Base-by-base conservation (phyloP, 805 yeast species). In the Isabelozyma heimii region DNA sequence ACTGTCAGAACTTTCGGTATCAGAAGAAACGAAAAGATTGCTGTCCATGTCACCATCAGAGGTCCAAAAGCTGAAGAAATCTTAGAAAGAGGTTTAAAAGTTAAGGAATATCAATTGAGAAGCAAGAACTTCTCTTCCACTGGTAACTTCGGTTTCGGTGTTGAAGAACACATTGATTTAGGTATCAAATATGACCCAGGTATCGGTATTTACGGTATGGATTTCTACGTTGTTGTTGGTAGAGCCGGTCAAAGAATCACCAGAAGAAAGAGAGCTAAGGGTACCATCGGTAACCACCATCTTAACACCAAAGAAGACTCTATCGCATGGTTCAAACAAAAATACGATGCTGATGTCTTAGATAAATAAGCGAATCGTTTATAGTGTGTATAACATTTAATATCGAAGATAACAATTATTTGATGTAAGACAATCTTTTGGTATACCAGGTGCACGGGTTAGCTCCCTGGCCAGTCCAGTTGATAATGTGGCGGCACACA, bases 141-240 rank as follows among this genome's bases (percentile, higher is more conserved):
- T 72, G 99, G 99, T 83, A 94, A 94, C 97, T 94, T 94, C 72
- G 99, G 99, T 84, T 94, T 94, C 87, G 99, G 99, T 87, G 86
- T 94, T 76, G 87, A 89, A 67, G 99, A 94, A 85, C 99, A 94
- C 86, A 94, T 94, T 71, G 99, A 94, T 80, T 87, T 94, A 78
- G 99, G 99, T 85, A 94, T 94, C 87, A 94, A 94, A 85, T 94
- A 94, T 83, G 99, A 94, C 80, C 99, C 99, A 80, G 84, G 89
- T 73, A 94, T 94, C 72, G 98, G 98, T 78, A 94, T 94, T 77
- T 94, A 92, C 94, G 99, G 99, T 87, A 94, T 88, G 95, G 99
- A 94, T 82, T 94, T 94, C 90, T 94, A 91, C 91, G 91, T 94
- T 74, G 97, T 92, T 73, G 82, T 94, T 83, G 97, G 97, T 78